These are phyloP conservation scores for Nicotiana benthamiana DNA, from an alignment of 257 asterid genomes.

Conservation along the genomic window DNA sequence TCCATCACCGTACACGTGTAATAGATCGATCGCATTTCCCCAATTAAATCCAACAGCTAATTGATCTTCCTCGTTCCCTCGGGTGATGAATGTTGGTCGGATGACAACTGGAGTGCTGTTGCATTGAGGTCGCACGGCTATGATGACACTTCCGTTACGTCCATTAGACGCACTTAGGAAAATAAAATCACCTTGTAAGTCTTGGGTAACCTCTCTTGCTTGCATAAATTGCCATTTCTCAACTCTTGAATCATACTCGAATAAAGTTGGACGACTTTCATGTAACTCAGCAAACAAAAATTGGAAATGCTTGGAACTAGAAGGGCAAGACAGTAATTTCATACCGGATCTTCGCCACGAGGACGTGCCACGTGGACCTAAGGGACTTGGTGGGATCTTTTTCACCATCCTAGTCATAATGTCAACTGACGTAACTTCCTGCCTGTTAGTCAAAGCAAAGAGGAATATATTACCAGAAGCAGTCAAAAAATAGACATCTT, in stretches of 20 bases:
- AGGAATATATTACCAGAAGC: constrained; percentile 36
- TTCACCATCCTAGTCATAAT: constrained; percentile 23
- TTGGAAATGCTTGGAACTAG: constrained; percentile 9
- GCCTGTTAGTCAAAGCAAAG: constrained; percentile 32
- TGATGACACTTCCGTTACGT: constrained; percentile 21
- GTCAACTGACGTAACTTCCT: constrained; percentile 34
- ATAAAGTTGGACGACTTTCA: constrained; percentile 16
- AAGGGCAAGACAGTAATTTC: constrained; percentile 27
- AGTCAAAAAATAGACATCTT: constrained; percentile 34
- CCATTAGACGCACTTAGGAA: constrained; percentile 31
- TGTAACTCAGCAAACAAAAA: constrained; percentile 31
- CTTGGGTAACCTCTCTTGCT: constrained; percentile 9
- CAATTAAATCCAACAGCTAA: constrained; percentile 18
- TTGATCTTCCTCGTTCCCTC: background rate
- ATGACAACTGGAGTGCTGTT: constrained; percentile 14
- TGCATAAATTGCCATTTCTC: constrained; percentile 20
- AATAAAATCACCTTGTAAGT: background rate
- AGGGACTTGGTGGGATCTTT: constrained; percentile 34
- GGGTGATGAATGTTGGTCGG: constrained; percentile 22
- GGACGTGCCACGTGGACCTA: constrained; percentile 41
- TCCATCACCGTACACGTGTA: constrained; percentile 42
- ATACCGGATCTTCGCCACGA: constrained; percentile 41
- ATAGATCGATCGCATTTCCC: constrained; percentile 14
- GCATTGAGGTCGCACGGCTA: constrained; percentile 10
- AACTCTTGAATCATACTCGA: constrained; percentile 26